phyloP scores from a whole-genome alignment of 2,329 filamentous ascomycete species.

The Tolypocladium cylindrosporum region DNA sequence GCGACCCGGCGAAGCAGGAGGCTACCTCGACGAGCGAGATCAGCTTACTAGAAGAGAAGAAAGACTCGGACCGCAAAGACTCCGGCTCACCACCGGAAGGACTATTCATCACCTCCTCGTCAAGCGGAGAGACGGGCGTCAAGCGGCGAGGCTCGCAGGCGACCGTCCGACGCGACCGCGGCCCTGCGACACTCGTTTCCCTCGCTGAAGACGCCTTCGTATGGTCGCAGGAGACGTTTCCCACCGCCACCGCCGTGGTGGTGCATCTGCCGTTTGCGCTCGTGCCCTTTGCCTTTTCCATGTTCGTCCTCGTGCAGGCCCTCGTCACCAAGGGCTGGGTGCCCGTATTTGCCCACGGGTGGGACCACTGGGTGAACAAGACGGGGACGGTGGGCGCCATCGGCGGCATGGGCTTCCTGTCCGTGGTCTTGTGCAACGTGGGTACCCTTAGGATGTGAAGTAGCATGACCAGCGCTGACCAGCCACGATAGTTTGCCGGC shows the following conservation, averaged over 20 bases:
- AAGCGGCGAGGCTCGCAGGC: not conserved
- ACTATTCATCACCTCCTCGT: not conserved
- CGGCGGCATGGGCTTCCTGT: conserved; percentile 64
- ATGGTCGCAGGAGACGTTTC: conserved; percentile 63
- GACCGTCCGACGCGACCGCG: not conserved
- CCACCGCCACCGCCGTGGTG: conserved; percentile 55
- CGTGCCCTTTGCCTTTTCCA: conserved; percentile 61
- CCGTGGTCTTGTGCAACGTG: conserved; percentile 62
- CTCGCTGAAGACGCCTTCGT: conserved; percentile 31
- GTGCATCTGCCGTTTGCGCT: conserved; percentile 57
- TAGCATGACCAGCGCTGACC: not conserved
- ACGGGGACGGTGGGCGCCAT: conserved; percentile 60
- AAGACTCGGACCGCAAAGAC: not conserved
- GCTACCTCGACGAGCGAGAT: conserved; percentile 1
- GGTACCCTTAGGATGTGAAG: conserved; percentile 20
- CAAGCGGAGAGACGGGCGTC: not conserved
- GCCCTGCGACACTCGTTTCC: conserved; percentile 41
- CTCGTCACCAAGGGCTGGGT: conserved; percentile 69
- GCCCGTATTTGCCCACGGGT: conserved; percentile 60
- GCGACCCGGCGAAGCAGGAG: not conserved
- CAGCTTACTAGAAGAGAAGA: conserved; percentile 5
- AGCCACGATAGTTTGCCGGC: conserved; percentile 52
- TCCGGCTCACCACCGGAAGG: not conserved
- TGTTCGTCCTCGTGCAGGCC: conserved; percentile 67
- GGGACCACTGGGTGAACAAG: conserved; percentile 61